Evolutionary conservation across 83 land plant genomes (phyloP), one percentile per base, ranked within the genome.

Genomic region (Larix sibirica): DNA sequence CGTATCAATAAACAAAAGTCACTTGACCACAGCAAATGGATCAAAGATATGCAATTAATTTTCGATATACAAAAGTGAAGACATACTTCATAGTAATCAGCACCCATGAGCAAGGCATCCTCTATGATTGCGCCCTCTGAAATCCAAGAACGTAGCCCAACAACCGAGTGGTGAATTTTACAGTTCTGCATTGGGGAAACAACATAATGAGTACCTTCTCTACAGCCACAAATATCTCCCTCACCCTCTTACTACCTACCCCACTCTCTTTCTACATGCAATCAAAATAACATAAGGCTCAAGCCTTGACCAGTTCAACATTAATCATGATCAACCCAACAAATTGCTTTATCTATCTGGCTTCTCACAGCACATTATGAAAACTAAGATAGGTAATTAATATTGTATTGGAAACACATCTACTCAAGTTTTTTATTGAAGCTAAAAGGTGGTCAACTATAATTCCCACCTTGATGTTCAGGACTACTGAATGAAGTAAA

Each of bases 61-160:
- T 42, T 13, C 54, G 9, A 44, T 36, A 73, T 73, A 42, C 12
- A 50, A 42, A 73, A 40, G 77, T 62, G 64, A 73, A 79, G 20
- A 81, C 14, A 23, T 83, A 97, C 99, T 97, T 98, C 99, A 79
- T 98, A 98, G 80, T 96, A 98, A 89, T 98, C 99, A 47, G 99
- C 98, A 80, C 99, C 99, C 99, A 98, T 98, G 33, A 98, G 81
- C 33, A 98, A 84, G 2, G 99, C 90, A 81, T 98, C 99, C 84
- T 98, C 96, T 10, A 98, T 90, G 8, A 98, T 87, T 38, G 99
- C 99, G 63, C 99, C 99, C 65, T 93, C 99, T n/a, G 94, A 96
- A 64, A 98, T 96, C 86, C 99, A 96, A 36, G 99, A 96, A 17
- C 99, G 92, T 1, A 98, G 90, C 21, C 99, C 99, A 81, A 98